Conservation (phyloP, 441 rosid species). For the Pelargonium cotyledonis region DNA sequence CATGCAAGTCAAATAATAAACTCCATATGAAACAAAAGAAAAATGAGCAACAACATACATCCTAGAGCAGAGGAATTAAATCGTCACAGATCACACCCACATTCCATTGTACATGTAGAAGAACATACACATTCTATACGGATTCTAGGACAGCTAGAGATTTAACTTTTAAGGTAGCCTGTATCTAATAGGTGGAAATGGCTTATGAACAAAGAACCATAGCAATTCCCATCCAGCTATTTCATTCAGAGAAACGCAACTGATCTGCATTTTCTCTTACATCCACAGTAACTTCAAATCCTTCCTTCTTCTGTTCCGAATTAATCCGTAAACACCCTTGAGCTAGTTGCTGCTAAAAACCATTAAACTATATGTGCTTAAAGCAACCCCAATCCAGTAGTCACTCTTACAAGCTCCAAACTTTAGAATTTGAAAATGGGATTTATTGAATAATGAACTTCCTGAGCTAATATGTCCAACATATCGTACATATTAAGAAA, state of each 20-base stretch:
- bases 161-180: too few relatives aligned
- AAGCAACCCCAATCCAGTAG: too few relatives aligned
- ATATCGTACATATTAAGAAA: neutral
- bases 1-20: too few relatives aligned
- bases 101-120: neutral
- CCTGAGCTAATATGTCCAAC: neutral
- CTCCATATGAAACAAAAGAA: neutral
- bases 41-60: neutral
- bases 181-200: neutral
- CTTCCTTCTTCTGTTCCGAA: too few relatives aligned
- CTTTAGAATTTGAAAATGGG: neutral
- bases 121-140: too few relatives aligned
- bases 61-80: too few relatives aligned
- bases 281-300: too few relatives aligned
- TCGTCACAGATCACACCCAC: neutral
- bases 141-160: too few relatives aligned
- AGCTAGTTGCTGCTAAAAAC: neutral
- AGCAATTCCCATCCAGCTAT: neutral
- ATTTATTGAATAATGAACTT: neutral
- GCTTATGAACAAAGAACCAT: neutral
- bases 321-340: too few relatives aligned
- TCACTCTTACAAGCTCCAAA: neutral
- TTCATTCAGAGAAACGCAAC: too few relatives aligned
- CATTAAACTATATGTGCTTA: too few relatives aligned
- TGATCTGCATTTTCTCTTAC: neutral